Conservation (phyloP, 2,329 filamentous ascomycete species). For the Catunica adiposa region DNA sequence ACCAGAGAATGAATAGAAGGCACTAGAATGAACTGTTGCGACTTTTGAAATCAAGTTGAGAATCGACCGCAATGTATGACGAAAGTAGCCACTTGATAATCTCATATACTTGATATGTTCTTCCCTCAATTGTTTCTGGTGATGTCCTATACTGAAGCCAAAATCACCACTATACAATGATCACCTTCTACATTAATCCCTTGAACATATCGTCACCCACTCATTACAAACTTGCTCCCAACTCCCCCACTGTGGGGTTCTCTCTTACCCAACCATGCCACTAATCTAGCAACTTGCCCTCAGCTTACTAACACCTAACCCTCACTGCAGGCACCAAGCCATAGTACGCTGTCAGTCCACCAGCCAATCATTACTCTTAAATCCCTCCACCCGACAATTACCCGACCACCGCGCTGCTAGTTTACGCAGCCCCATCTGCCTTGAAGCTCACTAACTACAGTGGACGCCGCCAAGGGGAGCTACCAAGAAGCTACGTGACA, state of each 20-base stretch:
- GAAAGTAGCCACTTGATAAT: too few species aligned
- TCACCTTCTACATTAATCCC: too few species aligned
- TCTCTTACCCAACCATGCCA: not conserved
- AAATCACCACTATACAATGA: not conserved
- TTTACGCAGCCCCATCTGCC: constrained; percentile 15
- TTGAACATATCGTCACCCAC: not conserved
- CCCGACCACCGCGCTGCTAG: constrained; percentile 7
- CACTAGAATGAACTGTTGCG: not conserved
- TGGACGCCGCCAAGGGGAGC: not conserved
- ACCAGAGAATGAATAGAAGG: not conserved
- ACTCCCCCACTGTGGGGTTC: constrained; percentile 5
- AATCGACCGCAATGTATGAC: not conserved
- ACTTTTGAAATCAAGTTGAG: not conserved
- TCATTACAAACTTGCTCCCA: not conserved
- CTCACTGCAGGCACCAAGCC: constrained; percentile 14
- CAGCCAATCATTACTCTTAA: constrained; percentile 8
- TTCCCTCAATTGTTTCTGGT: too few species aligned
- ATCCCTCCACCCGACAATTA: constrained; percentile 8
- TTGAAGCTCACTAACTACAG: constrained; percentile 1
- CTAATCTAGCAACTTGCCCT: not conserved
- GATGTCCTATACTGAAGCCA: too few species aligned
- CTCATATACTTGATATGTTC: too few species aligned
- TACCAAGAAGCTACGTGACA: constrained; percentile 3
- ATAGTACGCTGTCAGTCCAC: constrained; percentile 7
- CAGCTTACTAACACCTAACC: not conserved